A percentile compares a stretch with the other conserved stretches of the same genome.
Conservation (phyloP, 1,284 basidiomycete genomes). For the Heterobasidion annosum region DNA sequence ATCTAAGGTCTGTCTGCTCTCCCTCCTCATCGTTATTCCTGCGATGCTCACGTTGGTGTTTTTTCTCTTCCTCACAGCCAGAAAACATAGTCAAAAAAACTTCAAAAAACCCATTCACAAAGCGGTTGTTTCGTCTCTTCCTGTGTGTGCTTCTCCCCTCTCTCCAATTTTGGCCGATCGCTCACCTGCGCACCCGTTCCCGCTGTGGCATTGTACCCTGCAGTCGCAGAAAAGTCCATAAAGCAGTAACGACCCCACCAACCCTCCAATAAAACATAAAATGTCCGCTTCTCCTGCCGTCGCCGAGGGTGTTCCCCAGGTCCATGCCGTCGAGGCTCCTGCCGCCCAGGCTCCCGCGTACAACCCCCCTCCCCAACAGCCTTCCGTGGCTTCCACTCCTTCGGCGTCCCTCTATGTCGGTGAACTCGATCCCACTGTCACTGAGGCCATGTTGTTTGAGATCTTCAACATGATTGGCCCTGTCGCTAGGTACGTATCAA, state of each 20-base stretch:
- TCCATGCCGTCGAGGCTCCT: slow-evolving; percentile 16
- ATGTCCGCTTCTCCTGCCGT: slow-evolving; percentile 50
- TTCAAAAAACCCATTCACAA: slow-evolving; percentile 32
- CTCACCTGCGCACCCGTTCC: slow-evolving; percentile 1
- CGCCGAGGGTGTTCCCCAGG: slow-evolving; percentile 16
- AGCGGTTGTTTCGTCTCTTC: slow-evolving; percentile 69
- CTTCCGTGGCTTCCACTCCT: slow-evolving; percentile 55
- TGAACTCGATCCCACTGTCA: slow-evolving; percentile 95
- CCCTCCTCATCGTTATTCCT: slow-evolving; percentile 1
- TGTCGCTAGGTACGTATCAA: slow-evolving; percentile 72
- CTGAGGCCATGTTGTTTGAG: slow-evolving; percentile 99
- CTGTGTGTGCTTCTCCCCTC: slow-evolving; percentile 39
- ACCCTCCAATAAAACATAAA: slow-evolving; percentile 31
- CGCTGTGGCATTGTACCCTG: not conserved
- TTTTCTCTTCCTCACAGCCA: slow-evolving; percentile 19
- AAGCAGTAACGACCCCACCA: slow-evolving; percentile 79
- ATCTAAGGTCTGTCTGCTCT: slow-evolving; percentile 28
- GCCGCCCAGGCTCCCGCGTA: slow-evolving; percentile 43
- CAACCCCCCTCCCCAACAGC: slow-evolving; percentile 43
- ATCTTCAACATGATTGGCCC: slow-evolving; percentile 99
- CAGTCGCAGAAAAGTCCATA: slow-evolving; percentile 69
- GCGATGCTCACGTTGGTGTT: not conserved
- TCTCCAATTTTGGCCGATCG: slow-evolving; percentile 6
- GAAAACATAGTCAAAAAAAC: slow-evolving; percentile 29
- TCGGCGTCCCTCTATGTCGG: slow-evolving; percentile 98